A percentile compares a stretch with the other conserved stretches of the same genome.
phyloP scores from a whole-genome alignment of 1,139 yeast genomes.

The Debaryomyces robertsiae region DNA sequence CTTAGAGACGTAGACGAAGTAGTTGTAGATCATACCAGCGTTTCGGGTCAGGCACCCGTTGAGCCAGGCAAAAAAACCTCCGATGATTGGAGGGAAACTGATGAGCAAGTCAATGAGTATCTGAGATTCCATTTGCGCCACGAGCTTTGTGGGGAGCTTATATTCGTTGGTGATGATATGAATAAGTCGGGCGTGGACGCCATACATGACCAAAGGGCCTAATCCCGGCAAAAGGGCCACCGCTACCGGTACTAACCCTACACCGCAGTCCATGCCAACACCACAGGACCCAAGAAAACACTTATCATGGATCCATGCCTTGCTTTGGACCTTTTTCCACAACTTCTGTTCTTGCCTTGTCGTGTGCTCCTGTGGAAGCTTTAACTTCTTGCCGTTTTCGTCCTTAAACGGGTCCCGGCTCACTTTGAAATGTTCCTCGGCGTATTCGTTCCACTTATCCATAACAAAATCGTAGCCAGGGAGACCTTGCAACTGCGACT shows the following conservation, averaged over 20 bases:
- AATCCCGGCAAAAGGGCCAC: constrained; percentile 68
- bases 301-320: constrained; percentile 86
- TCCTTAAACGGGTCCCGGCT: constrained; percentile 69
- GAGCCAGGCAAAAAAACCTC: constrained; percentile 75
- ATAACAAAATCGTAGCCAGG: constrained; percentile 60
- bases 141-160: constrained; percentile 58
- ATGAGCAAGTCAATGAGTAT: constrained; percentile 71
- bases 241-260: constrained; percentile 74
- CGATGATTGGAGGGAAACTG: constrained; percentile 77
- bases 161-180: constrained; percentile 56
- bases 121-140: constrained; percentile 73
- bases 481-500: constrained; percentile 47
- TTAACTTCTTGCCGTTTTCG: constrained; percentile 55
- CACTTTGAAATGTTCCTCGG: constrained; percentile 58
- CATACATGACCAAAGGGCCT: constrained; percentile 82
- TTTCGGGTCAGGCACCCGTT: constrained; percentile 88
- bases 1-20: constrained; percentile 40
- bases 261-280: constrained; percentile 70
- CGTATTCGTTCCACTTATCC: constrained; percentile 64
- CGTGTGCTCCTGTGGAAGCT: constrained; percentile 52
- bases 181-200: constrained; percentile 68
- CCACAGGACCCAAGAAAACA: constrained; percentile 77
- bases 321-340: constrained; percentile 71
- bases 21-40: constrained; percentile 70
- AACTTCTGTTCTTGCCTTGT: constrained; percentile 63